Evolutionary conservation across 148 eudicot species (phyloP).

Genomic region (Vaccinium darrowii): DNA sequence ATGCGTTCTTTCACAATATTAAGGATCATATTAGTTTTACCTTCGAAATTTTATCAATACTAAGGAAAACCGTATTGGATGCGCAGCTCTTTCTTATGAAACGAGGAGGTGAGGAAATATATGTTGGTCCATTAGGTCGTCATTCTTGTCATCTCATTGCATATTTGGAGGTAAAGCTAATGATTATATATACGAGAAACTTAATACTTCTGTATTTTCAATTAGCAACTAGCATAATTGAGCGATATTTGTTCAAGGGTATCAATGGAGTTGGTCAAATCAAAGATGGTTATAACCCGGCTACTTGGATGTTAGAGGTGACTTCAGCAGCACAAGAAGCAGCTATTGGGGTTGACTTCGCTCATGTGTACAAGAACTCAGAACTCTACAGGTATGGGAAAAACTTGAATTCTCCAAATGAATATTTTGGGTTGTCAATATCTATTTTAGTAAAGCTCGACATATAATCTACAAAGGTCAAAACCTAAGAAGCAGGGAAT

Average conservation of each 20-base stretch:
- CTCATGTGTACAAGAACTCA: conserved; percentile 49
- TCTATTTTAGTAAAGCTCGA: not conserved
- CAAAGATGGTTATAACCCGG: conserved; percentile 68
- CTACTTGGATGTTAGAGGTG: conserved; percentile 78
- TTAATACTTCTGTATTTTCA: not conserved
- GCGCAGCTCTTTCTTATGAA: conserved; percentile 56
- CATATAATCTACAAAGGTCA: not conserved
- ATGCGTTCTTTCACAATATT: not conserved
- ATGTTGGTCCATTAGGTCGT: conserved; percentile 60
- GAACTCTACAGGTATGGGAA: conserved; percentile 43
- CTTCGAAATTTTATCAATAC: not conserved
- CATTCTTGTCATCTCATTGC: conserved; percentile 50
- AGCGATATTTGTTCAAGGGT: conserved; percentile 28
- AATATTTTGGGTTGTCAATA: not conserved
- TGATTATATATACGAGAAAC: not conserved
- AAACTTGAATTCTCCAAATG: not conserved
- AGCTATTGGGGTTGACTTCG: conserved; percentile 49
- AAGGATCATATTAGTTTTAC: not conserved
- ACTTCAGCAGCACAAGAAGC: conserved; percentile 56
- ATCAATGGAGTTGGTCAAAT: conserved; percentile 55
- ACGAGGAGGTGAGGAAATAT: conserved; percentile 66
- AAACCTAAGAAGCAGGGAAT: not conserved
- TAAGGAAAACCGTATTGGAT: not conserved
- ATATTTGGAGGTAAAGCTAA: conserved; percentile 51
- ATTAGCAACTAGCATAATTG: not conserved